A percentile compares a stretch with the other conserved stretches of the same genome.
Evolutionary conservation across 2,329 filamentous ascomycete genomes (phyloP).

Genomic region (Chrysoporthe puriensis): DNA sequence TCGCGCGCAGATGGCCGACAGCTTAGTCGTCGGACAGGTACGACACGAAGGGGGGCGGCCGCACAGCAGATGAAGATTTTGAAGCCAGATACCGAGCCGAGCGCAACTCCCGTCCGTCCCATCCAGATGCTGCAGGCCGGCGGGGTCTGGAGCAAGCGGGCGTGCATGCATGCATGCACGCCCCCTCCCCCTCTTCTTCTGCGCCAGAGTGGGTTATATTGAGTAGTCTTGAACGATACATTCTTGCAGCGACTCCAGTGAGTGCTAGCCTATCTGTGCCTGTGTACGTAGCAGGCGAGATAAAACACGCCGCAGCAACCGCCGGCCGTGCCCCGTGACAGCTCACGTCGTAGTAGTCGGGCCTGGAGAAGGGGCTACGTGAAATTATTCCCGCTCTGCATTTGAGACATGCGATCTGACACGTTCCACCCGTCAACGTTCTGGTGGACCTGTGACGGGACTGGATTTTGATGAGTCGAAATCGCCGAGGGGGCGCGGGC

Average conservation of each 20-base stretch:
- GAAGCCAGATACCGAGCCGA: background rate
- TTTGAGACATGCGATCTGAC: slow-evolving; percentile 22
- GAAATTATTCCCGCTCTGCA: slow-evolving; percentile 1
- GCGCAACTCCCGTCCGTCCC: background rate
- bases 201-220: background rate
- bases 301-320: too few species aligned
- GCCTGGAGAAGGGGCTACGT: background rate
- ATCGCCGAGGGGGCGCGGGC: too few species aligned
- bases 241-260: too few species aligned
- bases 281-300: too few species aligned
- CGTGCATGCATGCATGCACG: background rate
- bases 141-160: background rate
- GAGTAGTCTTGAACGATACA: too few species aligned
- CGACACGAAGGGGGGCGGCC: background rate
- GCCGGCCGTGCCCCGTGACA: background rate
- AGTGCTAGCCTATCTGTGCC: too few species aligned
- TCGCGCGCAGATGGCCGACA: slow-evolving; percentile 7
- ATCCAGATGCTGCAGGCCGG: background rate
- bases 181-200: background rate
- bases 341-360: background rate
- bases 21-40: background rate
- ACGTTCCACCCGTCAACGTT: slow-evolving; percentile 20
- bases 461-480: background rate
- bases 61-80: background rate
- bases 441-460: background rate